These are phyloP conservation scores for Alternaria burnsii DNA, from an alignment of 2,329 filamentous ascomycete species.

Conservation along the genomic window DNA sequence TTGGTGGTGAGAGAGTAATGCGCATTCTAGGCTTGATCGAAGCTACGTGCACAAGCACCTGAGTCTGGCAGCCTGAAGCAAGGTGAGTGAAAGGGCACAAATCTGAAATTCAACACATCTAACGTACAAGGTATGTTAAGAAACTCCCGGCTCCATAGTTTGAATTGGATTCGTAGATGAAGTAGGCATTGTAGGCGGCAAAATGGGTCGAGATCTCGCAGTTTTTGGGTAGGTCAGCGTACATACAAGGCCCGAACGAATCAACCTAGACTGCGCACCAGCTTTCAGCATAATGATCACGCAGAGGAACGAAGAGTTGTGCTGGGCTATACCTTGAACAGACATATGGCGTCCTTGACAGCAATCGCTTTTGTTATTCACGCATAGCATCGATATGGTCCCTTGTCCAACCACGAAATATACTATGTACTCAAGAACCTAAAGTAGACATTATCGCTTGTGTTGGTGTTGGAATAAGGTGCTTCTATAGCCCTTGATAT, in stretches of 20 bases:
- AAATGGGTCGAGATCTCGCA: background rate
- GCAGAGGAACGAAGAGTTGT: background rate
- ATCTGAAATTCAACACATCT: background rate
- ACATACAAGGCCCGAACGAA: background rate
- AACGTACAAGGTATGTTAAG: background rate
- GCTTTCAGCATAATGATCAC: background rate
- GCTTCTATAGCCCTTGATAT: constrained; percentile 5
- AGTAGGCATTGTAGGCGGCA: background rate
- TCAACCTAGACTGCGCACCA: background rate
- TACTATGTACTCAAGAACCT: background rate
- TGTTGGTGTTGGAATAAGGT: background rate
- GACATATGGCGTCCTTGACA: background rate
- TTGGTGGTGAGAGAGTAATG: background rate
- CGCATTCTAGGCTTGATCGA: background rate
- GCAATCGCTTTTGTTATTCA: background rate
- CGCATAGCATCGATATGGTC: background rate
- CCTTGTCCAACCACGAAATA: background rate
- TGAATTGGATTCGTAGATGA: background rate
- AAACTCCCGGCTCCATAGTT: background rate
- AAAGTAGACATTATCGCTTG: background rate
- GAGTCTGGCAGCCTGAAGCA: too few relatives aligned
- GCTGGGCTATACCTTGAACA: background rate
- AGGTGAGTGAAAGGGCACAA: background rate
- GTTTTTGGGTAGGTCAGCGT: background rate
- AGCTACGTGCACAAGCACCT: background rate